Base-by-base conservation (phyloP, 371 early-diverging fungal genomes). In the Mucor ambiguus region DNA sequence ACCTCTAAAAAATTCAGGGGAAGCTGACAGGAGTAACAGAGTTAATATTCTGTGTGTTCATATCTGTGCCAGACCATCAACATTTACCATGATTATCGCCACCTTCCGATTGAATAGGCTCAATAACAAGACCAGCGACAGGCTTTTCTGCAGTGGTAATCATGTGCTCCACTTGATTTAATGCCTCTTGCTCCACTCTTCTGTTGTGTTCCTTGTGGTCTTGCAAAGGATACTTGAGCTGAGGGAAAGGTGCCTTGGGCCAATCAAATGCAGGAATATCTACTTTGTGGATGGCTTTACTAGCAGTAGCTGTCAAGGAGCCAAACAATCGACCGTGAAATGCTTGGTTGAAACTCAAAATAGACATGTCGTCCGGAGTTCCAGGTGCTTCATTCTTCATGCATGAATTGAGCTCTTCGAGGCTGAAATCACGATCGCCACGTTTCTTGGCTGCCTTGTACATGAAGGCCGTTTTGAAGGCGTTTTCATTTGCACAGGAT, bases 71-170 rank as follows among this genome's bases (percentile, higher is more conserved):
- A 12, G 2, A 12, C 12, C 37, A 12, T 3, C 33, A 1, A 26
- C 11, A 49, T 11, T 14, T 77, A 81, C 82, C 82, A 67, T 85
- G 85, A 63, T 87, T 85, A 60, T 93, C 92, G 12, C 95, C 95
- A n/a, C 95, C 95, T 70, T 94, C 95, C 28, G 92, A 88, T 70
- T 92, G 92, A 60, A 94, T 83, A 2, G 95, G 93, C 67, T 94
- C 95, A 16, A 94, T 78, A n/a, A 94, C 80, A 41, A 93, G 65
- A 1, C 90, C 93, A 0, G 91, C 94, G 26, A 92, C 77, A 7
- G 89, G 89, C 43, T 79, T 77, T 56, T 76, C 76, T 43, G 75
- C 74, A 14, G 72, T 75, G 48, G 75, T 71, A 66, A 91, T 80
- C 7, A 85, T 76, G 7, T 75, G 58, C 48, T 89, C 90, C 0